A percentile compares a stretch with the other conserved stretches of the same genome.
phyloP scores from a whole-genome alignment of 768 basidiomycete genomes.

The Phallus indusiatus region DNA sequence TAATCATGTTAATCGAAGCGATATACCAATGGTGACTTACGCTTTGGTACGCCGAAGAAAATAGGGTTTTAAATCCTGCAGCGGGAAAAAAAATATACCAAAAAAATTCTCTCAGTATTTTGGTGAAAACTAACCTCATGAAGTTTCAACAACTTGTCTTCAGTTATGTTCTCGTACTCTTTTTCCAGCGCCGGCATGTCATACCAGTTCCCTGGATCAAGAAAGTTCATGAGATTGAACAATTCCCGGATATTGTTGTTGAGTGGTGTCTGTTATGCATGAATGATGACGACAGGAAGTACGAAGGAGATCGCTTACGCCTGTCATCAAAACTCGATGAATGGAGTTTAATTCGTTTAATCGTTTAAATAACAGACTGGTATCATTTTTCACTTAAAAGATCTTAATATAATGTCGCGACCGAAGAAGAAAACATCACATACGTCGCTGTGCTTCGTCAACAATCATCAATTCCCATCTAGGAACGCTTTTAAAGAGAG shows the following conservation, averaged over 20 bases:
- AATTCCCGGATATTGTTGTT: constrained; percentile 97
- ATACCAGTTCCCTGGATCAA: constrained; percentile 67
- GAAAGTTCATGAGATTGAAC: constrained; percentile 95
- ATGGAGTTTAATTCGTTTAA: constrained; percentile 68
- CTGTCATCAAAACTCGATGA: constrained; percentile 86
- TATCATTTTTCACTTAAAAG: constrained; percentile 70
- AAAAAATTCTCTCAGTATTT: background rate
- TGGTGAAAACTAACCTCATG: constrained; percentile 38
- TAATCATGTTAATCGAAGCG: background rate
- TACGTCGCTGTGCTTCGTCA: constrained; percentile 88
- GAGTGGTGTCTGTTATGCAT: constrained; percentile 64
- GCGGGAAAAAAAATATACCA: background rate
- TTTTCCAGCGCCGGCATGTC: constrained; percentile 67
- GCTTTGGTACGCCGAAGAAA: constrained; percentile 91
- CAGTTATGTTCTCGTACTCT: constrained; percentile 67
- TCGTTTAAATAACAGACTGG: constrained; percentile 69
- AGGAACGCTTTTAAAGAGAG: constrained; percentile 71
- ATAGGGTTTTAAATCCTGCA: constrained; percentile 44
- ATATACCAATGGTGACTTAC: background rate
- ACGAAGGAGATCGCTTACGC: constrained; percentile 34
- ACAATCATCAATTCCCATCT: constrained; percentile 93
- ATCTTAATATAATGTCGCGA: constrained; percentile 1
- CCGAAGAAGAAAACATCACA: constrained; percentile 25
- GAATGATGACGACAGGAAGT: background rate
- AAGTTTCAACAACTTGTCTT: constrained; percentile 71